These are phyloP conservation scores for Pulveroboletus frians DNA, from an alignment of 768 basidiomycete species.

Conservation along the genomic window DNA sequence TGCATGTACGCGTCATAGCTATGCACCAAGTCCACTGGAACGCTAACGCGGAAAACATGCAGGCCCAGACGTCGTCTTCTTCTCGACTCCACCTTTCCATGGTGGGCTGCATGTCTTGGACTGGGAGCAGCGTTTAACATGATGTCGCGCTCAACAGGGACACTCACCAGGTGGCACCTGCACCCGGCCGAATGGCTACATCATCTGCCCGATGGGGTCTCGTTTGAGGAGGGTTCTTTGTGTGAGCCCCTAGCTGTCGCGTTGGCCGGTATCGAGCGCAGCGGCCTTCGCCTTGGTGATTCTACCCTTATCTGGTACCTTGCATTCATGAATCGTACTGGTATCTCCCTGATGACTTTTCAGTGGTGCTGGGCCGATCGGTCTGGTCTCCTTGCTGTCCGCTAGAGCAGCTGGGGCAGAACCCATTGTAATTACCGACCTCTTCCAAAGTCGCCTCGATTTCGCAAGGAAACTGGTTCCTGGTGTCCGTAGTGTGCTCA, in stretches of 20 bases:
- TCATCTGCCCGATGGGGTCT: constrained; percentile 53
- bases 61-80: constrained; percentile 51
- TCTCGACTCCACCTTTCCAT: constrained; percentile 67
- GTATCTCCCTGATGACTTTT: constrained; percentile 12
- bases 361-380: constrained; percentile 67
- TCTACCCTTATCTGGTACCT: constrained; percentile 54
- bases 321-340: neutral
- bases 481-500: constrained; percentile 51
- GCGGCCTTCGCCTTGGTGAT: constrained; percentile 61
- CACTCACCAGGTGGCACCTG: constrained; percentile 59
- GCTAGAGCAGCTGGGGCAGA: constrained; percentile 66
- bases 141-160: constrained; percentile 35
- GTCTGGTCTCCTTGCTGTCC: constrained; percentile 55
- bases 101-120: constrained; percentile 31
- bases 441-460: constrained; percentile 60
- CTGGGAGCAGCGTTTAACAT: neutral
- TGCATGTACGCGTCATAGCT: constrained; percentile 38
- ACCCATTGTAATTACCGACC: constrained; percentile 64
- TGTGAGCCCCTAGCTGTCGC: constrained; percentile 67
- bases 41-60: constrained; percentile 1
- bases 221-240: constrained; percentile 63
- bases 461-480: constrained; percentile 61
- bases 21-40: too few relatives aligned
- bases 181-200: constrained; percentile 68
- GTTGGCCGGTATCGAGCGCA: constrained; percentile 61